phyloP scores from a whole-genome alignment of 768 basidiomycete genomes.

The Mrakia blollopis region DNA sequence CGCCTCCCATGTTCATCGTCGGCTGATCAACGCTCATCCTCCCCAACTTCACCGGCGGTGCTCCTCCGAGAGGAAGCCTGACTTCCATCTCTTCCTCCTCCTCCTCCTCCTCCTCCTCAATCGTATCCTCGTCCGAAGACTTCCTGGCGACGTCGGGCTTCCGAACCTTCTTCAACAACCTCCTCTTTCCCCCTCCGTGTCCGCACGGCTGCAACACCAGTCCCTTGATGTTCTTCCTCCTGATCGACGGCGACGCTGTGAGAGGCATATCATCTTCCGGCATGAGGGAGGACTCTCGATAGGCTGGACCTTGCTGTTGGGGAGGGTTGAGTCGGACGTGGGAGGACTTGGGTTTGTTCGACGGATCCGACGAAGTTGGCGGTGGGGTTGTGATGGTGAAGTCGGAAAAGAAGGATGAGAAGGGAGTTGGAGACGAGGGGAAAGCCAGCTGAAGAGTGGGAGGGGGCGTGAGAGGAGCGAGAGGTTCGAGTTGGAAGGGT shows the following conservation, averaged over 20 bases:
- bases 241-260: neutral
- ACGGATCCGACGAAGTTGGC: neutral
- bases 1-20: neutral
- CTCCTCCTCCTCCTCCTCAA: neutral
- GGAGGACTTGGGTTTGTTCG: neutral
- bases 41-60: neutral
- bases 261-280: neutral
- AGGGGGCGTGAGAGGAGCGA: neutral
- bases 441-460: neutral
- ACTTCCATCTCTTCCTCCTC: neutral
- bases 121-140: neutral
- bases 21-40: neutral
- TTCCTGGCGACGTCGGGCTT: neutral
- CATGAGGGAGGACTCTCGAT: constrained; percentile 8
- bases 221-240: neutral
- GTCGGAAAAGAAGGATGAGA: neutral
- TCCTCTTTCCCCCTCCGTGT: neutral
- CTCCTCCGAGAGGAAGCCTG: neutral
- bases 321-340: neutral
- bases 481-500: neutral
- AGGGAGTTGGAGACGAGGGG: neutral
- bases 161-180: neutral
- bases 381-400: neutral
- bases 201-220: neutral
- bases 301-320: neutral